Evolutionary conservation across 768 basidiomycete species (phyloP).

Genomic region (Pisolithus albus): DNA sequence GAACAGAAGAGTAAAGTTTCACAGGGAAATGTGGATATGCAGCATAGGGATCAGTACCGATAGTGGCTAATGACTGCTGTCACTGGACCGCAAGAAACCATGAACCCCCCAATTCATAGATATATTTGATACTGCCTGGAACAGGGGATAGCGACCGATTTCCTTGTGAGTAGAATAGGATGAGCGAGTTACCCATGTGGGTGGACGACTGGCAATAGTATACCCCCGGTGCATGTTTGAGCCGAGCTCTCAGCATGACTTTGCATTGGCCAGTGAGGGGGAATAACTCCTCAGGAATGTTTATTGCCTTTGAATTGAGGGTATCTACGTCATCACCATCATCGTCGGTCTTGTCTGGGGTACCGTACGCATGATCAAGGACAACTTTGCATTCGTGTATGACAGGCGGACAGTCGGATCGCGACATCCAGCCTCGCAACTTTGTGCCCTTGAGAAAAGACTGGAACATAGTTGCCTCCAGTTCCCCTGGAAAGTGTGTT

Average conservation of each 20-base stretch:
- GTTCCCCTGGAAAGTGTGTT: constrained; percentile 8
- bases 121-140: too few relatives aligned
- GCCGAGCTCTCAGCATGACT: not conserved
- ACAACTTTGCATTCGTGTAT: constrained; percentile 4
- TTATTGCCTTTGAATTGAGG: not conserved
- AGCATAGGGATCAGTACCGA: too few relatives aligned
- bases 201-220: not conserved
- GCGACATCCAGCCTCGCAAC: constrained; percentile 5
- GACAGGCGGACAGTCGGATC: constrained; percentile 2
- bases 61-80: too few relatives aligned
- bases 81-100: too few relatives aligned
- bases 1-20: too few relatives aligned
- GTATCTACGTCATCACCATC: not conserved
- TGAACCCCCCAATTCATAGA: too few relatives aligned
- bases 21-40: too few relatives aligned
- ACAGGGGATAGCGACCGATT: too few relatives aligned
- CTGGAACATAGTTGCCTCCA: constrained; percentile 5
- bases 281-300: not conserved
- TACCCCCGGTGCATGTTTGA: not conserved
- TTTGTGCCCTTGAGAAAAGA: constrained; percentile 11
- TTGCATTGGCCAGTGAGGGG: not conserved
- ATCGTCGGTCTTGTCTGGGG: not conserved
- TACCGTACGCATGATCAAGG: not conserved
- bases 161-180: too few relatives aligned
- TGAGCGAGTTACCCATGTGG: too few relatives aligned